Conservation (phyloP, 495 filamentous ascomycete genomes). For the Neurospora africana region DNA sequence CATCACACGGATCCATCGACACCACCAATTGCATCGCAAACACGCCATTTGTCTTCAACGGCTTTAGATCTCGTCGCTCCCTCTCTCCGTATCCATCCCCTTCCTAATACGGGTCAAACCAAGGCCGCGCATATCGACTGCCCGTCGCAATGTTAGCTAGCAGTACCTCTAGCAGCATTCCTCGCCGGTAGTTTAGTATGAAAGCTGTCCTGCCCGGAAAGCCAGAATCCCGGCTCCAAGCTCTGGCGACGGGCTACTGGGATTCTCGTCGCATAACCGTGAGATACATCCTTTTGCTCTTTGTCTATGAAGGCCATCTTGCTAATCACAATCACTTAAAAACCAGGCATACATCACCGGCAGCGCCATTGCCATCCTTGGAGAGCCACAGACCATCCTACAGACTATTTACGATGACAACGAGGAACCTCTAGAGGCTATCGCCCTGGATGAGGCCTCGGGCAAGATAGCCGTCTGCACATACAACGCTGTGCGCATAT, state of each 20-base stretch:
- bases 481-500: slow-evolving; percentile 57
- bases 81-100: not conserved
- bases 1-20: not conserved
- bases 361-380: slow-evolving; percentile 73
- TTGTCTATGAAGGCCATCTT: not conserved
- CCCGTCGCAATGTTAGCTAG: not conserved
- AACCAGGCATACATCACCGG: slow-evolving; percentile 78
- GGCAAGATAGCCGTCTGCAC: slow-evolving; percentile 78
- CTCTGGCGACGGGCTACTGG: slow-evolving; percentile 79
- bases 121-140: not conserved
- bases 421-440: slow-evolving; percentile 55
- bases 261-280: slow-evolving; percentile 71
- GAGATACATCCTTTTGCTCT: slow-evolving; percentile 5
- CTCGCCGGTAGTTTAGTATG: slow-evolving; percentile 27
- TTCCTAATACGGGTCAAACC: not conserved
- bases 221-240: slow-evolving; percentile 82
- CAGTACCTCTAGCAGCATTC: not conserved
- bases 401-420: slow-evolving; percentile 90
- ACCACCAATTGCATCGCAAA: not conserved
- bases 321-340: not conserved
- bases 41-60: not conserved
- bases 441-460: slow-evolving; percentile 66
- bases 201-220: slow-evolving; percentile 80
- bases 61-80: not conserved
- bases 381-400: slow-evolving; percentile 59